Conservation (phyloP, 2,329 filamentous ascomycete genomes). For the Penicillium hordei region DNA sequence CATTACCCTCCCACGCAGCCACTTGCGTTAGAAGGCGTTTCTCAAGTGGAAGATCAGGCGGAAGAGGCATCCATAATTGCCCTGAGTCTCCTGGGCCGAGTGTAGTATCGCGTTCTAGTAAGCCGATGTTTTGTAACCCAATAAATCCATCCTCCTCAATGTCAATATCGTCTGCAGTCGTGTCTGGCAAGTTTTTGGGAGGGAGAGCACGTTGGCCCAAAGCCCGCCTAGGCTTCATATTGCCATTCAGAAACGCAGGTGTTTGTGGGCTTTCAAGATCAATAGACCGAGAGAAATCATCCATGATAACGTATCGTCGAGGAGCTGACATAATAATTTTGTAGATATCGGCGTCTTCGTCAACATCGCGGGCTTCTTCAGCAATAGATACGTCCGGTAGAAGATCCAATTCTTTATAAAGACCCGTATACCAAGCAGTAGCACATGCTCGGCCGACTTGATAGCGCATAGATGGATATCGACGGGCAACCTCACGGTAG, state of each 20-base stretch:
- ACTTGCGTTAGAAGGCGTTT: constrained; percentile 16
- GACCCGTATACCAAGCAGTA: constrained; percentile 16
- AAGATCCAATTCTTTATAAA: constrained; percentile 15
- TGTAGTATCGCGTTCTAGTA: background rate
- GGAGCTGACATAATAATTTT: background rate
- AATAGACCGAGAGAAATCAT: background rate
- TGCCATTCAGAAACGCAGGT: background rate
- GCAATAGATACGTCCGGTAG: constrained; percentile 1
- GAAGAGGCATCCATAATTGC: constrained; percentile 17
- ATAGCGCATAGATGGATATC: constrained; percentile 30
- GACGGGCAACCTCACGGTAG: constrained; percentile 33
- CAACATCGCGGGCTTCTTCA: background rate
- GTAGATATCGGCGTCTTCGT: background rate
- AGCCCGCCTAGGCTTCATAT: constrained; percentile 15
- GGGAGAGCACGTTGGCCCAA: constrained; percentile 7
- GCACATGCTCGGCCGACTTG: constrained; percentile 24
- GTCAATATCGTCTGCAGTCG: constrained; percentile 15
- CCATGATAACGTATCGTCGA: background rate
- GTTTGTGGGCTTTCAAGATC: background rate
- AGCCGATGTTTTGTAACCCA: constrained; percentile 5
- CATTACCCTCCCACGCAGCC: constrained; percentile 16
- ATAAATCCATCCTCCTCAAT: constrained; percentile 19
- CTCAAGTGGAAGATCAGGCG: constrained; percentile 15
- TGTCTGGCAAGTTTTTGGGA: constrained; percentile 8
- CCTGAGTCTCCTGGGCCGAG: constrained; percentile 13